Evolutionary conservation across 129 eudicot genomes (phyloP).

Genomic region (Tagetes erecta): DNA sequence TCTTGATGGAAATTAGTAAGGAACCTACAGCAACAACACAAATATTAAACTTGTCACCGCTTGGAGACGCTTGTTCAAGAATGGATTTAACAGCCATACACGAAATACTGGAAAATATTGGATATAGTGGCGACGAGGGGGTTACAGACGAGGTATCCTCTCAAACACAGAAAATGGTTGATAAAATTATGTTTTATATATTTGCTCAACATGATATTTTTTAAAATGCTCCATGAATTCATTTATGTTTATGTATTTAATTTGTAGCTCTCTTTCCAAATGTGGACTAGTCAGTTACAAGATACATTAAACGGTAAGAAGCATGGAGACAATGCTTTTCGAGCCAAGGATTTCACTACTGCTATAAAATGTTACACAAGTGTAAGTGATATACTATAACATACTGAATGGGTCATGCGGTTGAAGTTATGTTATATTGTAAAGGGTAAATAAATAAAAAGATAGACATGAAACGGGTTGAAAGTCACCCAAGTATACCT

Average conservation of each 20-base stretch:
- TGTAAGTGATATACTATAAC: constrained; percentile 40
- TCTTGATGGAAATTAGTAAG: no score
- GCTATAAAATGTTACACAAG: constrained; percentile 69
- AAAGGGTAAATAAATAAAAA: no score
- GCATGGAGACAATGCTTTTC: constrained; percentile 78
- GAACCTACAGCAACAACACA: no score
- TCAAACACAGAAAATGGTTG: background rate
- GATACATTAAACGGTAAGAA: constrained; percentile 72
- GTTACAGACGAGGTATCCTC: constrained; percentile 73
- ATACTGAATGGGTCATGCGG: no score
- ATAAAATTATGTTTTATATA: background rate
- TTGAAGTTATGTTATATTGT: no score
- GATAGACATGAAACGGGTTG: no score
- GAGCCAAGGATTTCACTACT: constrained; percentile 66
- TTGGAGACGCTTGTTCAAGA: constrained; percentile 85
- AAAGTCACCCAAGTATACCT: no score
- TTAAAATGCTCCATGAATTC: no score
- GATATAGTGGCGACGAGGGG: constrained; percentile 87
- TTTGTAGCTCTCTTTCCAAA: constrained; percentile 75
- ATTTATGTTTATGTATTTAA: no score
- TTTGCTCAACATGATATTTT: no score
- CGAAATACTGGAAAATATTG: constrained; percentile 67
- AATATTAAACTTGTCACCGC: constrained; percentile 61
- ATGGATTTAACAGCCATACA: constrained; percentile 91
- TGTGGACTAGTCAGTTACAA: constrained; percentile 89